Base-by-base conservation (phyloP, 2,329 filamentous ascomycete species). In the Fusarium bactridioides region DNA sequence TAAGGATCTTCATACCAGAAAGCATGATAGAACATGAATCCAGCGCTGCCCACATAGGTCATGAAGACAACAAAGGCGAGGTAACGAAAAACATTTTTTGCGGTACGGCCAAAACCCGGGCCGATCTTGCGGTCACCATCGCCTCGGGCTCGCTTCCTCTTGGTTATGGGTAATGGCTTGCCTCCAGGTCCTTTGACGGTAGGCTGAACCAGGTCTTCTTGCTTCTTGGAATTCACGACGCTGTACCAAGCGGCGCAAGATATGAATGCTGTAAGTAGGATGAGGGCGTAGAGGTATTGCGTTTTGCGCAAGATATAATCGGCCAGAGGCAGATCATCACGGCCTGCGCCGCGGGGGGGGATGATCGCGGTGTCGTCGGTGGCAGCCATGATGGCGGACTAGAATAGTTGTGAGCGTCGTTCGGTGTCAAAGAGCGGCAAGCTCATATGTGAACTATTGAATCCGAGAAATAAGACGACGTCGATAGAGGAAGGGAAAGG, bases 111-210 rank as follows among this genome's bases (percentile, higher is more conserved):
- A 80, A 94, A 90, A 74, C 90, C 86, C 33, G 79, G 85, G 23
- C 81, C 80, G 58, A 83, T 79, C 71, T 82, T 82, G 53, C 83
- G 78, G 82, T 84, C 77, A 81, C 83, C 80, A 82, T 84, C 73
- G 80, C 82, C 79, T 79, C 87, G 80, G 82, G 74, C 54, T 64
- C 85, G 83, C 79, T 84, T 85, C 64, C 85, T 89, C 79, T 90
- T 92, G 67, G 86, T 88, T 55, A 85, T 80, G n/a, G 94, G 94
- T 60, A 98, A 85, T 38, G 94, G 94, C 80, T 97, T 95, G 74
- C 95, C 95, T 62, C 94, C 95, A 3, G 95, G 94, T n/a, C 95
- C 95, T 59, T 87, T 90, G 73, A 88, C 82, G 37, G 81, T 85
- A 27, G 85, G 87, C 58, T 81, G 80, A 27, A 84, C 78, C 40